phyloP scores from a whole-genome alignment of 495 filamentous ascomycete genomes.

The Chaetomidium leptoderma region DNA sequence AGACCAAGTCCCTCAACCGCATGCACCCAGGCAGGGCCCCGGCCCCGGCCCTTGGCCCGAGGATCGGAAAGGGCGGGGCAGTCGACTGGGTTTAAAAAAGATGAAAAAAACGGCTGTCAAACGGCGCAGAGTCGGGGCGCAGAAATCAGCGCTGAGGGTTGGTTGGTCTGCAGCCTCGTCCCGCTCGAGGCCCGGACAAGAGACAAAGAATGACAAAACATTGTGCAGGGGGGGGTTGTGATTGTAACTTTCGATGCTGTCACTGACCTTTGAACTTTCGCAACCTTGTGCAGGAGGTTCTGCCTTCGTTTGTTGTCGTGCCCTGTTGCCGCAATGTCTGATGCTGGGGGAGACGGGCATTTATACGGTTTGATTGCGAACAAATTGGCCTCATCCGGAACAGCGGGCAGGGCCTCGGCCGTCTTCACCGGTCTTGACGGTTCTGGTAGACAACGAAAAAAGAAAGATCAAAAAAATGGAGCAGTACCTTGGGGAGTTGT shows the following conservation, averaged over 20 bases:
- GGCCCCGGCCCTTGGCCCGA: slow-evolving; percentile 13
- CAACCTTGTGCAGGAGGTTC: slow-evolving; percentile 11
- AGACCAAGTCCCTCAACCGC: slow-evolving; percentile 19
- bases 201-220: slow-evolving; percentile 10
- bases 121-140: slow-evolving; percentile 10
- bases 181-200: not conserved
- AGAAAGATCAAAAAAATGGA: slow-evolving; percentile 12
- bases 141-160: not conserved
- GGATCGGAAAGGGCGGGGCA: slow-evolving; percentile 19
- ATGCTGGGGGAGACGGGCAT: slow-evolving; percentile 10
- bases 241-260: slow-evolving; percentile 27
- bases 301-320: slow-evolving; percentile 9
- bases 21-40: slow-evolving; percentile 19
- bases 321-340: not conserved
- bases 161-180: slow-evolving; percentile 19
- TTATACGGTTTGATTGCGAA: slow-evolving; percentile 28
- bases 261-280: slow-evolving; percentile 27
- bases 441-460: slow-evolving; percentile 5
- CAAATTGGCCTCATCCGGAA: slow-evolving; percentile 31
- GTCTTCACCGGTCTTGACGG: slow-evolving; percentile 3
- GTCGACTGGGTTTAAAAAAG: not conserved
- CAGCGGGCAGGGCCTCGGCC: slow-evolving; percentile 14
- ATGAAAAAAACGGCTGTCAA: slow-evolving; percentile 11
- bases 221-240: slow-evolving; percentile 15
- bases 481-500: slow-evolving; percentile 46